Percentiles rank a stretch among this genome's conserved stretches.
Evolutionary conservation across 2,329 filamentous ascomycete genomes (phyloP).

Genomic region (Epichloe gansuensis): DNA sequence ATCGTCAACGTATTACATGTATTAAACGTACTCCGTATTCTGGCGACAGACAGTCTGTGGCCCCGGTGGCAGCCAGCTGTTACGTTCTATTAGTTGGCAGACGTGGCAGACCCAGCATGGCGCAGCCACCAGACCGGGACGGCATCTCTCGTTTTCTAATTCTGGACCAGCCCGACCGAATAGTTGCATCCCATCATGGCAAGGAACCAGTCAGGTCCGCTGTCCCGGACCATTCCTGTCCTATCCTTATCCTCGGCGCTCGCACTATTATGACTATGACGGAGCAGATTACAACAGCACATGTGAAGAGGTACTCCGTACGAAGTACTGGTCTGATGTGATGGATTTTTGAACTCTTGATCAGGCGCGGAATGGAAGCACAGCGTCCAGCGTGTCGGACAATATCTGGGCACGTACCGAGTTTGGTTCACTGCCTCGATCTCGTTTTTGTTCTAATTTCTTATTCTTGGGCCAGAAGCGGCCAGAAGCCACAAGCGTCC

Average conservation of each 20-base stretch:
- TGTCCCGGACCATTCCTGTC: conserved; percentile 13
- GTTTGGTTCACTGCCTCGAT: too few species aligned
- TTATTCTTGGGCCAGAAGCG: too few species aligned
- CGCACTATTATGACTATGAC: neutral
- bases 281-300: too few species aligned
- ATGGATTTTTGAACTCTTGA: too few species aligned
- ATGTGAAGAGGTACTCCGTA: too few species aligned
- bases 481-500: too few species aligned
- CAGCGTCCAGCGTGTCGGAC: too few species aligned
- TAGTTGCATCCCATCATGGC: neutral
- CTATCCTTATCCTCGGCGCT: neutral
- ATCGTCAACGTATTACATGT: neutral
- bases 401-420: too few species aligned
- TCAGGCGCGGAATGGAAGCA: too few species aligned
- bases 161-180: conserved; percentile 15
- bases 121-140: conserved; percentile 20
- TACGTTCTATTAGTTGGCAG: neutral
- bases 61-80: neutral
- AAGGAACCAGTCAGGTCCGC: conserved; percentile 4
- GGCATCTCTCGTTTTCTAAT: conserved; percentile 17
- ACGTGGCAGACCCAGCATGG: conserved; percentile 13
- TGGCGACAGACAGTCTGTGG: neutral
- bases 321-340: too few species aligned
- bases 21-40: neutral
- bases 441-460: too few species aligned